Evolutionary conservation across 306 rosid species (phyloP).

Genomic region (Cucurbita maxima): DNA sequence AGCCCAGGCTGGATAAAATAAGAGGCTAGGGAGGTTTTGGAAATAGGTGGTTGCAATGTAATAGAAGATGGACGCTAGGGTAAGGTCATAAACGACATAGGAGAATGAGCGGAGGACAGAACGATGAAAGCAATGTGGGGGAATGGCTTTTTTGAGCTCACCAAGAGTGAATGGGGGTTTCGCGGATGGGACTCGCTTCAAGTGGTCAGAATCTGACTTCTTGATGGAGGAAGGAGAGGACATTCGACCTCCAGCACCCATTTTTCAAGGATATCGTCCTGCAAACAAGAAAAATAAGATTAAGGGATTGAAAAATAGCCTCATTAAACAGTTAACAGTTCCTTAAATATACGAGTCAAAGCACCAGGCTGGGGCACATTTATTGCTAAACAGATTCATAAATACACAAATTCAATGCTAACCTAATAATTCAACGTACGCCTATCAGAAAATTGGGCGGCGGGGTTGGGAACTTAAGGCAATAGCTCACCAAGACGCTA

Average conservation of each 20-base stretch:
- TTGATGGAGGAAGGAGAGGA: constrained; percentile 32
- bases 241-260: constrained; percentile 96
- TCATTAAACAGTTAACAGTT: too few relatives aligned
- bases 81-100: constrained; percentile 38
- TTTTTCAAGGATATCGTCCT: constrained; percentile 27
- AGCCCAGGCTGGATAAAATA: constrained; percentile 42
- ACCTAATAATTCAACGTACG: neutral
- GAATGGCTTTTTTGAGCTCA: constrained; percentile 54
- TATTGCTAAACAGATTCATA: neutral
- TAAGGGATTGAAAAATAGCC: too few relatives aligned
- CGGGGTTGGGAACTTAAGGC: neutral
- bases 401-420: neutral
- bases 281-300: constrained; percentile 6
- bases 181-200: constrained; percentile 39
- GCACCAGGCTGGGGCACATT: neutral
- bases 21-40: constrained; percentile 21
- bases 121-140: constrained; percentile 63
- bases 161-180: constrained; percentile 54
- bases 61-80: constrained; percentile 21
- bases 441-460: neutral
- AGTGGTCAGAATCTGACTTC: constrained; percentile 23
- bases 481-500: neutral
- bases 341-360: neutral
- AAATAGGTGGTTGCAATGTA: constrained; percentile 36
- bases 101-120: constrained; percentile 50